phyloP scores from a whole-genome alignment of 257 asterid genomes.

The Lycium ferocissimum region DNA sequence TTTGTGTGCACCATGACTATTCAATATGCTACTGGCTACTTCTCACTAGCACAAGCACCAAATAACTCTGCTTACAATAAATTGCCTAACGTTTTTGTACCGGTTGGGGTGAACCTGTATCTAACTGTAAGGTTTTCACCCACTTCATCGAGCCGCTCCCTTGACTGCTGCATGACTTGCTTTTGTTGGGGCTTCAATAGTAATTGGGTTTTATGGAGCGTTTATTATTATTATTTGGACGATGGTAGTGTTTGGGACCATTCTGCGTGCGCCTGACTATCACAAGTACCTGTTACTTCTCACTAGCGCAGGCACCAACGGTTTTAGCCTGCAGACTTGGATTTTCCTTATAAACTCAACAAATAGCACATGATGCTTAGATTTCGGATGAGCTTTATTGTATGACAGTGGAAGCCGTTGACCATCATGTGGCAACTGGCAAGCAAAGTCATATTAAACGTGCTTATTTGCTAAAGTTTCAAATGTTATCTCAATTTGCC shows the following conservation, averaged over 20 bases:
- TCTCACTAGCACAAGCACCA: background rate
- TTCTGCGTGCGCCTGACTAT: too few relatives aligned
- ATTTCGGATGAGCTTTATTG: background rate
- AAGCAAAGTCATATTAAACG: background rate
- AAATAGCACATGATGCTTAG: background rate
- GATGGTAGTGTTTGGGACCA: too few relatives aligned
- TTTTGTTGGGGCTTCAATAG: background rate
- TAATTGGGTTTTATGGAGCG: background rate
- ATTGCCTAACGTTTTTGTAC: background rate
- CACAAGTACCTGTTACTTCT: background rate
- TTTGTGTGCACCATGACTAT: background rate
- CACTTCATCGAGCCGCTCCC: background rate
- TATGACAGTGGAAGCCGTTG: background rate
- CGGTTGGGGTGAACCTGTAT: background rate
- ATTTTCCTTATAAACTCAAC: background rate
- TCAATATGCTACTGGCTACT: background rate
- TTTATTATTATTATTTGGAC: too few relatives aligned
- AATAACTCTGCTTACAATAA: background rate
- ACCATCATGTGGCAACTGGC: background rate
- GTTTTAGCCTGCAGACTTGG: background rate
- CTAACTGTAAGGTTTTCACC: background rate
- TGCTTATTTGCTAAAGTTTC: background rate
- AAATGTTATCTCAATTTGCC: background rate
- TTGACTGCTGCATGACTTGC: background rate
- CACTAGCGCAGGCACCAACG: background rate